Evolutionary conservation across 2,329 filamentous ascomycete genomes (phyloP).

Genomic region (Penicillium nordicum): DNA sequence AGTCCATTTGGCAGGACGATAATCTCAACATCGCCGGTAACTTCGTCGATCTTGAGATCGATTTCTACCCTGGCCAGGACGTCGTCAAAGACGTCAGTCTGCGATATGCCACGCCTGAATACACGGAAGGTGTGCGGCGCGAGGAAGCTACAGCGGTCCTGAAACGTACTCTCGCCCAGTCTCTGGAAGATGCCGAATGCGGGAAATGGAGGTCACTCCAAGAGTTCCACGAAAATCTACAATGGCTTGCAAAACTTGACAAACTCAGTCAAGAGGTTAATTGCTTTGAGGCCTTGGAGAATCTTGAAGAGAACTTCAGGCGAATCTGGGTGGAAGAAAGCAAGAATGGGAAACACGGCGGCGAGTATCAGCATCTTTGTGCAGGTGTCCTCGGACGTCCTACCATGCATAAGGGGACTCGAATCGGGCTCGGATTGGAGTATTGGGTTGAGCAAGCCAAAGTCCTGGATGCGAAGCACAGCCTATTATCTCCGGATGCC

Average conservation of each 20-base stretch:
- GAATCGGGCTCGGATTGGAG: conserved; percentile 41
- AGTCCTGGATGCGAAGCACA: conserved; percentile 31
- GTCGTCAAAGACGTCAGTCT: conserved; percentile 44
- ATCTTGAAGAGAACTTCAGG: conserved; percentile 41
- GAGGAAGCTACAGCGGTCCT: conserved; percentile 44
- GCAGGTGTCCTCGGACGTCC: conserved; percentile 42
- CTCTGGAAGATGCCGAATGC: conserved; percentile 29
- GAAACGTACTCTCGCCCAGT: conserved; percentile 39
- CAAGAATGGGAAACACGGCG: conserved; percentile 28
- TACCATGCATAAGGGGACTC: conserved; percentile 38
- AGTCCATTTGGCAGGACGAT: conserved; percentile 48
- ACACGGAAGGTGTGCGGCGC: conserved; percentile 39
- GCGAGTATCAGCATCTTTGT: conserved; percentile 41
- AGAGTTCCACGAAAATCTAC: conserved; percentile 43
- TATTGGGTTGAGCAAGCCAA: conserved; percentile 43
- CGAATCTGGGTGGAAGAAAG: conserved; percentile 44
- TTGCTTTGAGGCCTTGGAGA: conserved; percentile 47
- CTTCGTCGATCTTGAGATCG: conserved; percentile 47
- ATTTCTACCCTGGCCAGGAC: conserved; percentile 41
- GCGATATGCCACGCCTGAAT: conserved; percentile 42
- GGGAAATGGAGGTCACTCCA: conserved; percentile 37
- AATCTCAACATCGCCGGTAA: conserved; percentile 47
- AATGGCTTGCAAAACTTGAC: conserved; percentile 45
- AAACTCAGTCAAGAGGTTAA: conserved; percentile 45
- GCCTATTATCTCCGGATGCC: conserved; percentile 25